Evolutionary conservation across 352 stramenopile genomes (phyloP).

Genomic region (Globisporangium orthogonon): DNA sequence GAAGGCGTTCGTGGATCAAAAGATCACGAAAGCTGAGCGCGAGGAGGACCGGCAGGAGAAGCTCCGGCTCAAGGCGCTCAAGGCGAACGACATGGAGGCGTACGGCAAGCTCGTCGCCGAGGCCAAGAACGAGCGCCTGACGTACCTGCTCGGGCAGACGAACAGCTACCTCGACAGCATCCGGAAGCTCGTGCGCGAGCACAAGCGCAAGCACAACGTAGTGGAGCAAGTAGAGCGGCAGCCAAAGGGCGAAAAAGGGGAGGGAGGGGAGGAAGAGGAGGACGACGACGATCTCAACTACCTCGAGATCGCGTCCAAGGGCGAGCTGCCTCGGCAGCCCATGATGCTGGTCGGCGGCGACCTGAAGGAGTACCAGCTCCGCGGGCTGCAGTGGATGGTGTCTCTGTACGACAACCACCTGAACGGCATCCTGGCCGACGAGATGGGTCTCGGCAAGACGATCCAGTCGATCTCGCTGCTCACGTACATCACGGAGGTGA

Average conservation of each 20-base stretch:
- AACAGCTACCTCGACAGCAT: conserved; percentile 96
- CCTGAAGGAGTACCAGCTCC: conserved; percentile 98
- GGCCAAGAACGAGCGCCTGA: conserved; percentile 96
- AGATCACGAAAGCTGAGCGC: conserved; percentile 68
- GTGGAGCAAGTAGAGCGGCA: conserved; percentile 11
- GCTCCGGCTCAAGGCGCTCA: conserved; percentile 84
- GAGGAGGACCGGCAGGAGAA: conserved; percentile 87
- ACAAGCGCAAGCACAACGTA: conserved; percentile 83
- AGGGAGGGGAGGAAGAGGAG: conserved; percentile 25
- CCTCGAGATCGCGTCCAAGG: conserved; percentile 77
- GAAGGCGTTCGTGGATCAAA: conserved; percentile 76
- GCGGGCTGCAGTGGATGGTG: conserved; percentile 99
- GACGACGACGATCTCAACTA: conserved; percentile 82
- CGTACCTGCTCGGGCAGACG: conserved; percentile 95
- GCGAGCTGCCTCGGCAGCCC: conserved; percentile 88
- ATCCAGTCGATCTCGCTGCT: conserved; percentile 85
- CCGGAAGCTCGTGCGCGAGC: conserved; percentile 86
- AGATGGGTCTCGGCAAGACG: conserved; percentile 91
- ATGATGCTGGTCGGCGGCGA: conserved; percentile 94
- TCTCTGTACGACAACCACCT: conserved; percentile 97
- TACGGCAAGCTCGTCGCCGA: conserved; percentile 96
- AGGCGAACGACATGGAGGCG: conserved; percentile 96
- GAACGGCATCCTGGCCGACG: conserved; percentile 98
- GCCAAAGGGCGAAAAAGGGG: conserved; percentile 2
- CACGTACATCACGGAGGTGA: conserved; percentile 79